A percentile compares a stretch with the other conserved stretches of the same genome.
phyloP scores from a whole-genome alignment of 352 stramenopile genomes.

The Phytopythium oedochilum region DNA sequence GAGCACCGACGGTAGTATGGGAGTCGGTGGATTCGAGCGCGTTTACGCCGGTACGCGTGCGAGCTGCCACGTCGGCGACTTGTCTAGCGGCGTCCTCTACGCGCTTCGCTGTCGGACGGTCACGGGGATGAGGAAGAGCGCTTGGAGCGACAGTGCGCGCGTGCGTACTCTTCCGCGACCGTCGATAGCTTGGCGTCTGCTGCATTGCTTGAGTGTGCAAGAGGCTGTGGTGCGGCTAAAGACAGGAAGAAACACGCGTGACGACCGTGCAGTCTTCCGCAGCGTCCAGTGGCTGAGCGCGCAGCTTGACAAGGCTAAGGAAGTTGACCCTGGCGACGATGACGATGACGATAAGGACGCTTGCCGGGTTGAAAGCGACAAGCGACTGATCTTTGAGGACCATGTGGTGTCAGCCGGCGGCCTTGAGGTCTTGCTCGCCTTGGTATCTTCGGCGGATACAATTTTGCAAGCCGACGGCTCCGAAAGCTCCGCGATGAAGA shows the following conservation, averaged over 20 bases:
- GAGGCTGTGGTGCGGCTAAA: constrained; percentile 42
- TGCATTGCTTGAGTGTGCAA: constrained; percentile 35
- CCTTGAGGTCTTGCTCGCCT: constrained; percentile 19
- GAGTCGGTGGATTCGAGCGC: constrained; percentile 27
- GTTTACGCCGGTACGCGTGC: constrained; percentile 30
- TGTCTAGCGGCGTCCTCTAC: constrained; percentile 37
- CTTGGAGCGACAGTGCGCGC: constrained; percentile 42
- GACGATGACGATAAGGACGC: constrained; percentile 11
- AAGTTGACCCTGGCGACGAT: constrained; percentile 13
- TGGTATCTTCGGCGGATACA: constrained; percentile 15
- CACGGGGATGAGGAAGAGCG: constrained; percentile 45
- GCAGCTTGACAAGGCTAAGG: constrained; percentile 28
- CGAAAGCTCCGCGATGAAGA: neutral
- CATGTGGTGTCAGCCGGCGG: constrained; percentile 22
- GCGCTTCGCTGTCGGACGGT: constrained; percentile 41
- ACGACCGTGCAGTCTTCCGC: constrained; percentile 16
- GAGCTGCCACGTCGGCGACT: constrained; percentile 25
- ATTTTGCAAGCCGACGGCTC: neutral
- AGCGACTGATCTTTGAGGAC: constrained; percentile 21
- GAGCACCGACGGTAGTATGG: neutral
- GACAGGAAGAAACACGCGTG: constrained; percentile 16
- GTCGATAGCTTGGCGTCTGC: constrained; percentile 52
- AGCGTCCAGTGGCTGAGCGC: constrained; percentile 52
- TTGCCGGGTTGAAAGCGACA: constrained; percentile 2
- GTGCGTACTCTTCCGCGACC: constrained; percentile 45